These are phyloP conservation scores for Sporisorium reilianum DNA, from an alignment of 1,284 basidiomycete genomes.

Conservation along the genomic window DNA sequence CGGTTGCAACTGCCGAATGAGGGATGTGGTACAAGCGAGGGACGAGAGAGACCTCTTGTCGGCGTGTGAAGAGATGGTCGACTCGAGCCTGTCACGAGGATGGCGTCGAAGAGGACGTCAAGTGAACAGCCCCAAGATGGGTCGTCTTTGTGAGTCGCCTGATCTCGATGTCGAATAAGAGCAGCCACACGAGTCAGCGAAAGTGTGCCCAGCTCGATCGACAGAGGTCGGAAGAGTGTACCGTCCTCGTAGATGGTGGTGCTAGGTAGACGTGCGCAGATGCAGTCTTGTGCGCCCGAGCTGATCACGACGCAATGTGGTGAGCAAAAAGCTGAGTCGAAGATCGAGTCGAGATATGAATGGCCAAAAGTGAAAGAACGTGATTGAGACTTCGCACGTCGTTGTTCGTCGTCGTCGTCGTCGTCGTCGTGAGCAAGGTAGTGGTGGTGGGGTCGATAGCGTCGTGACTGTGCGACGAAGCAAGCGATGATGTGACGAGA, in stretches of 20 bases:
- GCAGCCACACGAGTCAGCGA: no score
- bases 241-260: neutral
- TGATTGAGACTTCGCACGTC: neutral
- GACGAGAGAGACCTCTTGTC: neutral
- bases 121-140: neutral
- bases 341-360: neutral
- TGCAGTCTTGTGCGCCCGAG: neutral
- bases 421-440: neutral
- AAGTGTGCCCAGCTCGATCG: neutral
- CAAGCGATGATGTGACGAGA: slow-evolving; percentile 2
- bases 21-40: neutral
- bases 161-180: neutral
- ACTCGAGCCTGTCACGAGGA: no score
- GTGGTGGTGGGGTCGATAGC: neutral
- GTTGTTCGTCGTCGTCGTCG: no score
- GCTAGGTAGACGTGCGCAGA: neutral
- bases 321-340: slow-evolving; percentile 2
- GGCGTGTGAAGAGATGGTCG: no score
- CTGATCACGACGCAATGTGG: neutral
- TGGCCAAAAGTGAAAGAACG: neutral
- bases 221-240: neutral
- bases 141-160: neutral
- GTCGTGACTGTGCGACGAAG: no score
- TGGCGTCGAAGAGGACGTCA: neutral
- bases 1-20: neutral